Evolutionary conservation across 148 eudicot species (phyloP).

Genomic region (Rhododendron vialii): DNA sequence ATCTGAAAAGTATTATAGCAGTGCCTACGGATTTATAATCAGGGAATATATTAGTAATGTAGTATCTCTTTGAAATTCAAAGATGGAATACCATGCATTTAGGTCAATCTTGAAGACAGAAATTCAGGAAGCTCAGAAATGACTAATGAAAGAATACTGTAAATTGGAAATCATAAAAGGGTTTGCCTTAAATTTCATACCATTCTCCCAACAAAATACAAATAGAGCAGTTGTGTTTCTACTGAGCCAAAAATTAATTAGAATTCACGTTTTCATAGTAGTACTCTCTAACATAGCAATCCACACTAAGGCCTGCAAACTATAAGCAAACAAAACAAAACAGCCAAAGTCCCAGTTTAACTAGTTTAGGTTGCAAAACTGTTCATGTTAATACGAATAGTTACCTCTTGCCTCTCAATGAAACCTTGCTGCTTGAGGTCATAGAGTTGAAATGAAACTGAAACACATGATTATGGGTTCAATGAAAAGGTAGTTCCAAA

Average conservation of each 20-base stretch:
- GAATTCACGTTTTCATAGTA: neutral
- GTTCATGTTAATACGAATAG: neutral
- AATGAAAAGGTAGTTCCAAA: neutral
- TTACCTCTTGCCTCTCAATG: conserved; percentile 41
- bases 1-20: neutral
- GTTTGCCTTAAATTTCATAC: neutral
- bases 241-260: neutral
- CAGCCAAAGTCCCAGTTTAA: neutral
- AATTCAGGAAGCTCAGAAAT: neutral
- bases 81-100: neutral
- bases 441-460: conserved; percentile 42
- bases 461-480: conserved; percentile 4
- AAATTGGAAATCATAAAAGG: neutral
- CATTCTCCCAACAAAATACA: neutral
- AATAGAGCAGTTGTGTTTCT: neutral
- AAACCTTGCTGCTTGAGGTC: conserved; percentile 45
- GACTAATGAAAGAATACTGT: neutral
- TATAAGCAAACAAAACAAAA: neutral
- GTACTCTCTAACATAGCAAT: neutral
- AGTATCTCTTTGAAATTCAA: neutral
- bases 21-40: neutral
- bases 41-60: neutral
- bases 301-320: neutral
- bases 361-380: neutral
- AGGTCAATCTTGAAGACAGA: neutral